A percentile compares a stretch with the other conserved stretches of the same genome.
Conservation (phyloP, 768 basidiomycete genomes). For the Mycena kentingensis region DNA sequence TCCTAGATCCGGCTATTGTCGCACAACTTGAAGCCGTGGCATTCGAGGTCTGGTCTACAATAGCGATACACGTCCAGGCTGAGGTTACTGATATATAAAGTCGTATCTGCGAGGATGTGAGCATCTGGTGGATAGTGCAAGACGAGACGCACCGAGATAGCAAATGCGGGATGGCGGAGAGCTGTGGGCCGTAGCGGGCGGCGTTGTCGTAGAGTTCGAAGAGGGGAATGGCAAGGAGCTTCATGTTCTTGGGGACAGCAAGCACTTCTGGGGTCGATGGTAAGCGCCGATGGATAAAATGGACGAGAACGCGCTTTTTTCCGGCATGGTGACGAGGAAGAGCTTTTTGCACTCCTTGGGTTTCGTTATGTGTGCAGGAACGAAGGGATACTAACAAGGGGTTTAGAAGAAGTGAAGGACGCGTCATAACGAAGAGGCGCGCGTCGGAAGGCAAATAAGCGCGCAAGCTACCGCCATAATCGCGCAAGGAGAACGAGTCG, state of each 20-base stretch:
- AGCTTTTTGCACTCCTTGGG: slow-evolving; percentile 98
- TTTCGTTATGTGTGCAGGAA: slow-evolving; percentile 94
- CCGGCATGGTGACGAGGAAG: slow-evolving; percentile 94
- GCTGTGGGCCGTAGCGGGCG: slow-evolving; percentile 92
- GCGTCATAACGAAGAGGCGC: neutral
- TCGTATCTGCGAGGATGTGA: slow-evolving; percentile 67
- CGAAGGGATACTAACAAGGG: slow-evolving; percentile 76
- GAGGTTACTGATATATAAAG: slow-evolving; percentile 70
- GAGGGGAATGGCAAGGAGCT: slow-evolving; percentile 92
- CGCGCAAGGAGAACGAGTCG: slow-evolving; percentile 9
- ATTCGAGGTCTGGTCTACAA: too few species aligned
- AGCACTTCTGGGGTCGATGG: slow-evolving; percentile 69
- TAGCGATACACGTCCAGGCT: slow-evolving; percentile 12
- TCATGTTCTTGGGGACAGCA: slow-evolving; percentile 98
- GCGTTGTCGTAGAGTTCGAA: slow-evolving; percentile 99
- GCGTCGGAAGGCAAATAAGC: neutral
- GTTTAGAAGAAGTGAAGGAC: neutral
- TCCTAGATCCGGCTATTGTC: too few species aligned
- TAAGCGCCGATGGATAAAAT: neutral
- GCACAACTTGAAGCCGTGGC: too few species aligned
- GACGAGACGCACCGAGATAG: slow-evolving; percentile 65
- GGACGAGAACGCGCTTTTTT: slow-evolving; percentile 68
- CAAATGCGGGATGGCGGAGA: slow-evolving; percentile 91
- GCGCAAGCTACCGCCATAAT: slow-evolving; percentile 9
- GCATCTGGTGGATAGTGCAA: neutral